These are phyloP conservation scores for Inonotus hispidus DNA, from an alignment of 1,284 basidiomycete species.

Conservation along the genomic window DNA sequence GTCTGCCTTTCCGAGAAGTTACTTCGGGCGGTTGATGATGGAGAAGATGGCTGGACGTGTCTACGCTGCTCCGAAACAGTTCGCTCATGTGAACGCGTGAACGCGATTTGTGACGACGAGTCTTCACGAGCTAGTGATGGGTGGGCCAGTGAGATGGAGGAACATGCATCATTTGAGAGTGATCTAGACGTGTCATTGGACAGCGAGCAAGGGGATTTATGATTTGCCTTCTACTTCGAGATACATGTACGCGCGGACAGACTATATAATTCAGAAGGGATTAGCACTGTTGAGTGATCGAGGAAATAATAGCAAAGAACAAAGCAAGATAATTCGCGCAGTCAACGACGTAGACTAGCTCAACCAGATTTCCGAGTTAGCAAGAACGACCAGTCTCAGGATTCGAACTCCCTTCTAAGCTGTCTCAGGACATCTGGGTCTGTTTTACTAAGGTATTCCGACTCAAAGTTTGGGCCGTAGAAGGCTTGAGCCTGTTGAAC, in stretches of 20 bases:
- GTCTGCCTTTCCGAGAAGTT: slow-evolving; percentile 81
- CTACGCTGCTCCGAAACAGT: slow-evolving; percentile 67
- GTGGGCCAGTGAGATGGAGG: slow-evolving; percentile 15
- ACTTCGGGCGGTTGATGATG: slow-evolving; percentile 65
- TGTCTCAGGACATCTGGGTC: slow-evolving; percentile 68
- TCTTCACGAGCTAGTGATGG: slow-evolving; percentile 15
- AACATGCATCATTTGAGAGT: slow-evolving; percentile 16
- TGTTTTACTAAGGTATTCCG: slow-evolving; percentile 53
- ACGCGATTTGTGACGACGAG: slow-evolving; percentile 20
- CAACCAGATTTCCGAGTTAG: neutral
- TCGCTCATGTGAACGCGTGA: slow-evolving; percentile 45
- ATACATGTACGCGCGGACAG: too few relatives aligned
- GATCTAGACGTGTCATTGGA: slow-evolving; percentile 8
- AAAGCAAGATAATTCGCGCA: neutral
- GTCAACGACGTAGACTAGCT: neutral
- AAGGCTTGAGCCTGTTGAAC: slow-evolving; percentile 53
- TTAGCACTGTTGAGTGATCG: neutral
- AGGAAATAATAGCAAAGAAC: neutral
- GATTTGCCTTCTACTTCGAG: too few relatives aligned
- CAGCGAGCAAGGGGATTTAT: slow-evolving; percentile 1
- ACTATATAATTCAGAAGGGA: too few relatives aligned
- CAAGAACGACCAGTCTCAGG: neutral
- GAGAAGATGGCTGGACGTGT: slow-evolving; percentile 70
- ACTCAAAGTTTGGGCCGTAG: slow-evolving; percentile 55
- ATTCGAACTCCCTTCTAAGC: slow-evolving; percentile 51